Conservation (phyloP, 805 yeast species). For the Alloascoidea africana region DNA sequence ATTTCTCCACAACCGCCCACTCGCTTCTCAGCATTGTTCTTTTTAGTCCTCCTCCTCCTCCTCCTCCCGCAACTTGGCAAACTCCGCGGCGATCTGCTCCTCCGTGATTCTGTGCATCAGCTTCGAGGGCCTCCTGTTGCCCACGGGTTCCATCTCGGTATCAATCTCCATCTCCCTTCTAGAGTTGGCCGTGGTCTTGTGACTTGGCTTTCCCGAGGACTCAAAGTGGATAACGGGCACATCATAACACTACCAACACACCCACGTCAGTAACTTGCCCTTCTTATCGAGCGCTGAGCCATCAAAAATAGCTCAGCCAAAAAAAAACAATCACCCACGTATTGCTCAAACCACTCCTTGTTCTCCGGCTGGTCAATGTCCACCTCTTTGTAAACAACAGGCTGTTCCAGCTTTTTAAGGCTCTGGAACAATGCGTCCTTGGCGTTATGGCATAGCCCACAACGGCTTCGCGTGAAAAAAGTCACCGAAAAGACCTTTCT, state of each 20-base stretch:
- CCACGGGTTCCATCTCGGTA: no score
- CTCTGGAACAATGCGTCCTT: slow-evolving; percentile 10
- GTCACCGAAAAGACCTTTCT: slow-evolving; percentile 9
- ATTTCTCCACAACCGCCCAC: no score
- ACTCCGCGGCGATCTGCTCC: background rate
- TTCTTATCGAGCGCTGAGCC: background rate
- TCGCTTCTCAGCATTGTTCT: no score
- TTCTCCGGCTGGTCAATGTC: slow-evolving; percentile 19
- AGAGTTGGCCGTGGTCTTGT: no score
- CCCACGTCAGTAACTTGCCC: background rate
- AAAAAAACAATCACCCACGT: slow-evolving; percentile 9
- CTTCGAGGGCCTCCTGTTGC: no score
- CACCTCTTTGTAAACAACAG: slow-evolving; percentile 10
- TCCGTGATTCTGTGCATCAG: background rate
- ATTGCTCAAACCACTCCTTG: slow-evolving; percentile 18
- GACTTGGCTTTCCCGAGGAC: background rate
- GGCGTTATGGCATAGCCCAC: slow-evolving; percentile 21
- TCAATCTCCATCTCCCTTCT: no score
- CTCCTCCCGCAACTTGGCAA: no score
- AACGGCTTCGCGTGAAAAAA: slow-evolving; percentile 18
- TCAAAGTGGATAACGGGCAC: background rate
- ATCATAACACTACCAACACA: background rate
- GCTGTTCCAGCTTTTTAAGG: slow-evolving; percentile 7
- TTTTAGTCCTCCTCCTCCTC: no score
- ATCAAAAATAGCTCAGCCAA: no score